Evolutionary conservation across 108 stramenopile genomes (phyloP).

Genomic region (Cyclotella atomus): DNA sequence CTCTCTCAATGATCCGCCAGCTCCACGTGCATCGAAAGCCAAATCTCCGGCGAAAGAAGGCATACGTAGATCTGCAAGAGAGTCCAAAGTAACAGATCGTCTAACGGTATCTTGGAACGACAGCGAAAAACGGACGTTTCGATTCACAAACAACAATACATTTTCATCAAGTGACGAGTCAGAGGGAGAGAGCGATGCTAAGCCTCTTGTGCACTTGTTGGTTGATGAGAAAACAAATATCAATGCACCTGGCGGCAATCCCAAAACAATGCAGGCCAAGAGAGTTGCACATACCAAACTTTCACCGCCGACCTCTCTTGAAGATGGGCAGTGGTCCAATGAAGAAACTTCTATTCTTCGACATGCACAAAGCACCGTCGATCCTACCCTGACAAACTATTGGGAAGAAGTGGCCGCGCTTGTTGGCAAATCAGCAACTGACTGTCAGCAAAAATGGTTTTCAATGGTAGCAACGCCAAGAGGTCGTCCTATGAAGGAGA

Average conservation of each 20-base stretch:
- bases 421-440: slow-evolving; percentile 11
- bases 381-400: slow-evolving; percentile 16
- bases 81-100: slow-evolving; percentile 23
- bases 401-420: slow-evolving; percentile 23
- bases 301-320: not conserved
- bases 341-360: slow-evolving; percentile 16
- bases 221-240: not conserved
- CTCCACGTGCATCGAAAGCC: not conserved
- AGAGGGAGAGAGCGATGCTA: not conserved
- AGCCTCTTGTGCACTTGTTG: not conserved
- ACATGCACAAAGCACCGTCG: slow-evolving; percentile 5
- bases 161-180: not conserved
- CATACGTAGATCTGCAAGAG: not conserved
- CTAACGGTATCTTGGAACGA: slow-evolving; percentile 8
- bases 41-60: not conserved
- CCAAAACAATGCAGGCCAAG: not conserved
- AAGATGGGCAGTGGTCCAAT: slow-evolving; percentile 9
- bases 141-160: not conserved
- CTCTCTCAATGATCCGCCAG: too few species aligned
- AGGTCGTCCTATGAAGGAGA: not conserved
- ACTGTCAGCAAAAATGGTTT: slow-evolving; percentile 38
- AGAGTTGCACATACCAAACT: not conserved
- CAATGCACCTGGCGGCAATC: not conserved
- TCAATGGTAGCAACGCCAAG: slow-evolving; percentile 16
- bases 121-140: not conserved